These are phyloP conservation scores for Pyracantha coccinea DNA, from an alignment of 331 rosid genomes.

Conservation along the genomic window DNA sequence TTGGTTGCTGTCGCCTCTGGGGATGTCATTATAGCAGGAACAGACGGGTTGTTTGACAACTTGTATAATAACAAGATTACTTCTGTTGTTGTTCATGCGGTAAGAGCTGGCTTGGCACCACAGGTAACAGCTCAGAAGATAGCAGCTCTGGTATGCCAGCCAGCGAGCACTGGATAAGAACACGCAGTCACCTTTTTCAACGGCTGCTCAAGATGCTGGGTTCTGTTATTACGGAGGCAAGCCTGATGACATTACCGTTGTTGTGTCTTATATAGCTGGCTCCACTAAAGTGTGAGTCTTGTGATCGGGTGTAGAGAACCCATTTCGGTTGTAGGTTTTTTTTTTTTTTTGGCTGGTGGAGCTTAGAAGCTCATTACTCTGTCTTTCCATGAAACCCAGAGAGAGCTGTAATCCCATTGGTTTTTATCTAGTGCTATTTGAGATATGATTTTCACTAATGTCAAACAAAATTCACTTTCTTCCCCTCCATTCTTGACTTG, in stretches of 20 bases:
- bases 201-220: slow-evolving; percentile 85
- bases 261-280: slow-evolving; percentile 58
- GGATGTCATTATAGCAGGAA: slow-evolving; percentile 78
- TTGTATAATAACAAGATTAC: slow-evolving; percentile 56
- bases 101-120: slow-evolving; percentile 61
- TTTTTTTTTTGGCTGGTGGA: not conserved
- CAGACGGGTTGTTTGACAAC: slow-evolving; percentile 91
- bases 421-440: not conserved
- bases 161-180: slow-evolving; percentile 56
- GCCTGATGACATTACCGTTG: slow-evolving; percentile 86
- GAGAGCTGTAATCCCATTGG: not conserved
- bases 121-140: slow-evolving; percentile 73
- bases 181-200: slow-evolving; percentile 70
- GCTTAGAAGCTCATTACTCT: not conserved
- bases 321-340: not conserved
- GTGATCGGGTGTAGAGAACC: not conserved
- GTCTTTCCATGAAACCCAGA: slow-evolving; percentile 10
- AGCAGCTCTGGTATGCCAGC: slow-evolving; percentile 80
- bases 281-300: slow-evolving; percentile 21
- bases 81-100: slow-evolving; percentile 50
- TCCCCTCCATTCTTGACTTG: no score
- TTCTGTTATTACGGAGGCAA: slow-evolving; percentile 79
- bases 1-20: slow-evolving; percentile 53
- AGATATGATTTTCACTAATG: not conserved
- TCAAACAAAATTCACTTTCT: not conserved